Percentiles rank a stretch among this genome's conserved stretches.
Evolutionary conservation across 164 flowering plant species (phyloP).

Genomic region (Vitis cinerea): DNA sequence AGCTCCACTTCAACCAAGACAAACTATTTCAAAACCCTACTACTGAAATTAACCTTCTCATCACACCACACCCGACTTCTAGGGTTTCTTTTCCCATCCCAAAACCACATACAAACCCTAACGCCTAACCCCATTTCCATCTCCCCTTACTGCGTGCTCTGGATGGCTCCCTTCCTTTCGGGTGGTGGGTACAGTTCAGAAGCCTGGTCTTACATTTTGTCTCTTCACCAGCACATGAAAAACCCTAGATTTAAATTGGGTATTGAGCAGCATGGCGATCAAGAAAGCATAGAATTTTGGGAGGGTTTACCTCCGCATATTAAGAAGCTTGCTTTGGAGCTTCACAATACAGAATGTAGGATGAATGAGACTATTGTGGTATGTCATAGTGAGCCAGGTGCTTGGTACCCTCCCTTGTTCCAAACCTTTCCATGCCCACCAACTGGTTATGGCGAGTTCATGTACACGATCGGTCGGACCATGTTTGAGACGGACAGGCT

Average conservation of each 20-base stretch:
- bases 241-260: conserved; percentile 40
- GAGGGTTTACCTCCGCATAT: conserved; percentile 51
- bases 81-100: conserved; percentile 17
- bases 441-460: conserved; percentile 37
- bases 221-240: conserved; percentile 33
- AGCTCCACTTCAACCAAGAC: conserved; percentile 11
- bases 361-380: conserved; percentile 59
- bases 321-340: conserved; percentile 45
- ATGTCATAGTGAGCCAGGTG: conserved; percentile 90
- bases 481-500: conserved; percentile 83
- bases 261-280: conserved; percentile 73
- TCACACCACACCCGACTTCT: conserved; percentile 15
- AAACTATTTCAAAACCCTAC: conserved; percentile 18
- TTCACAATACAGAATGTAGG: conserved; percentile 45
- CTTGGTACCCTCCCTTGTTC: conserved; percentile 80
- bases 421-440: conserved; percentile 77
- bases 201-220: conserved; percentile 76
- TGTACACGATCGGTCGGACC: conserved; percentile 67
- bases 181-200: conserved; percentile 91
- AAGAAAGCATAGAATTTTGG: conserved; percentile 60
- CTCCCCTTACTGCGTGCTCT: conserved; percentile 47
- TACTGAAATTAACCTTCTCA: conserved; percentile 23
- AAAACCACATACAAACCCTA: conserved; percentile 12
- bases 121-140: conserved; percentile 13
- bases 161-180: conserved; percentile 91